Evolutionary conservation across 441 rosid species (phyloP), one percentile per base, ranked within the genome.

Genomic region (Jatropha podagrica): DNA sequence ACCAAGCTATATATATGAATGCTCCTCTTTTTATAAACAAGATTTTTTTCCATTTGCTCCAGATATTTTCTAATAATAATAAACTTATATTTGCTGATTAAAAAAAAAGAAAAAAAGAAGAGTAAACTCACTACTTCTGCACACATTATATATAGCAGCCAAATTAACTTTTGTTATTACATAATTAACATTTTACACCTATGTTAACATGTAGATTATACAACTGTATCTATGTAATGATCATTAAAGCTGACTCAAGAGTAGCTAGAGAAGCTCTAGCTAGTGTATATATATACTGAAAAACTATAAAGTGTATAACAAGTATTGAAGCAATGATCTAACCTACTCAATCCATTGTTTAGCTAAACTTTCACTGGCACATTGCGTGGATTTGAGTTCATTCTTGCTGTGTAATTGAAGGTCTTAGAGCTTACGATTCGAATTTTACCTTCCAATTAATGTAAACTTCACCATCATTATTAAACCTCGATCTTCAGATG

Each of bases 391-490:
- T 61, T 65, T 7, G 49, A 64, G 70, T 71, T 75, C 69, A 70
- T 71, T 74, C 76, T 27, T 74, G 59, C 74, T 79, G 80, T 70
- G 74, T 74, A 72, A 82, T 80, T 77, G 79, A 78, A 73, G 69
- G 26, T 44, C 71, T 79, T 76, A 65, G 65, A 76, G 52, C 81
- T 83, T 84, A 66, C 65, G 79, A 81, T 76, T 56, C 61, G 75
- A 71, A 73, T 18, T 73, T 75, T 73, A 74, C 77, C 78, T 79
- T 71, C 55, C 59, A 68, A 7, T 44, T 44, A 44, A 78, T 77
- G 26, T 64, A 69, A 46, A 81, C 59, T 70, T 80, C 65, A 78
- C 2, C 48, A 44, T 44, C 80, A 82, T 84, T 86, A 84, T 82
- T 72, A 42, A 75, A 41, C 78, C 75, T 74, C 52, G 32, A 32